phyloP scores from a whole-genome alignment of 306 rosid genomes.

The Cucumis melo region DNA sequence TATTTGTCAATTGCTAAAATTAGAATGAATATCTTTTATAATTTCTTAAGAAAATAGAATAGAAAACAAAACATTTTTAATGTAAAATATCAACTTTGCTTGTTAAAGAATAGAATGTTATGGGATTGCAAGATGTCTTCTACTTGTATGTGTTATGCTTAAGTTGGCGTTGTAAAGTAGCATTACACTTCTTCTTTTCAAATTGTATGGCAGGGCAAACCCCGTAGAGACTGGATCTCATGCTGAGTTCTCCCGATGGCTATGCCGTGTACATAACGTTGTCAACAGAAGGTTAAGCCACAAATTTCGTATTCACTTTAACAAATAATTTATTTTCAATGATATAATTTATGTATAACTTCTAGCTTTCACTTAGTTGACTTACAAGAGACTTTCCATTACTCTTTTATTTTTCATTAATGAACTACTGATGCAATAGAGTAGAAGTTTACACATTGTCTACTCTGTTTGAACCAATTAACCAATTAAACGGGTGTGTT shows the following conservation, averaged over 20 bases:
- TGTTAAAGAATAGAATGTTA: neutral
- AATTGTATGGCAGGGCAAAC: slow-evolving; percentile 47
- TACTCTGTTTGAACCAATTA: slow-evolving; percentile 2
- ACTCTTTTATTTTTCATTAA: neutral
- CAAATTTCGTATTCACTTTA: neutral
- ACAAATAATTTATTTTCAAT: neutral
- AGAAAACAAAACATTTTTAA: neutral
- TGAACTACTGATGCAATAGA: neutral
- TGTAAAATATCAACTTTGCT: neutral
- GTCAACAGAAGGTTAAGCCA: slow-evolving; percentile 64
- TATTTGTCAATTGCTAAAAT: neutral
- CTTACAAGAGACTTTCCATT: neutral
- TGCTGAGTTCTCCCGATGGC: slow-evolving; percentile 58
- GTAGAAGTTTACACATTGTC: neutral
- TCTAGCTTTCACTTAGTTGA: neutral
- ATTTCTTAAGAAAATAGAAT: neutral
- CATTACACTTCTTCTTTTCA: neutral
- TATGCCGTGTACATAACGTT: slow-evolving; percentile 73
- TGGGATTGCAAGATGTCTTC: neutral
- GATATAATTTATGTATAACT: neutral
- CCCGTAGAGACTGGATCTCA: slow-evolving; percentile 80
- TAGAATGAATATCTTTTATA: neutral
- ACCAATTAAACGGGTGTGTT: neutral
- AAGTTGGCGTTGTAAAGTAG: neutral
- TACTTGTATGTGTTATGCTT: neutral